Base-by-base conservation (phyloP, 345 rosid genomes). In the Hevea brasiliensis region DNA sequence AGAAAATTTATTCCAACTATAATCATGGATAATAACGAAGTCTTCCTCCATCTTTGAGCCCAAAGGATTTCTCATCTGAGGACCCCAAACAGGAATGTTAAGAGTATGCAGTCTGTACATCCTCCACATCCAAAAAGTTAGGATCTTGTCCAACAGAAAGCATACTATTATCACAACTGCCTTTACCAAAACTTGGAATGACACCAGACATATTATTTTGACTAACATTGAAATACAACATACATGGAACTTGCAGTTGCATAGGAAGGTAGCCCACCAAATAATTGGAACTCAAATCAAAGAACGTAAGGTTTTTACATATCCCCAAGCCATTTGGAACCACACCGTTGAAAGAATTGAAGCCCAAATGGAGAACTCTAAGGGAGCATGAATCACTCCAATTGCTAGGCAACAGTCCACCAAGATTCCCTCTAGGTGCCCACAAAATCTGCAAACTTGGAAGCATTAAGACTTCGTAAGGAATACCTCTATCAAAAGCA, bases 381-480 rank as follows among this genome's bases (percentile, higher is more conserved):
- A 89, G 82, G 13, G 89, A 77, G 83, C 93, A 89, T 8, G 81
- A 72, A 47, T 68, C 48, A 7, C 76, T 79, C 86, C 87, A 84
- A 17, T 77, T 72, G 55, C 66, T 70, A 1, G 93, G 87, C 87
- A 89, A 79, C 53, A 75, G 65, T 3, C 90, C 90, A 6, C 72
- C 82, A 55, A 89, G 86, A 83, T 89, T 89, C 1, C 87, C 90
- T 58, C 93, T 82, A 0, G 93, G 93, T n/a, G 89, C 93, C 93
- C 90, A 87, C 69, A 89, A 70, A 68, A 89, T 77, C 88, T 85
- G 83, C 70, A 89, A 60, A 48, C 75, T 77, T 14, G 81, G 77
- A 44, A 82, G 83, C 68, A 57, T 63, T 59, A 80, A 56, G 61
- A 89, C 61, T 70, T 84, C 84, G n/a, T 35, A 53, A 35, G 93